Base-by-base conservation (phyloP, 768 basidiomycete species). In the Coprinellus aureogranulatus region DNA sequence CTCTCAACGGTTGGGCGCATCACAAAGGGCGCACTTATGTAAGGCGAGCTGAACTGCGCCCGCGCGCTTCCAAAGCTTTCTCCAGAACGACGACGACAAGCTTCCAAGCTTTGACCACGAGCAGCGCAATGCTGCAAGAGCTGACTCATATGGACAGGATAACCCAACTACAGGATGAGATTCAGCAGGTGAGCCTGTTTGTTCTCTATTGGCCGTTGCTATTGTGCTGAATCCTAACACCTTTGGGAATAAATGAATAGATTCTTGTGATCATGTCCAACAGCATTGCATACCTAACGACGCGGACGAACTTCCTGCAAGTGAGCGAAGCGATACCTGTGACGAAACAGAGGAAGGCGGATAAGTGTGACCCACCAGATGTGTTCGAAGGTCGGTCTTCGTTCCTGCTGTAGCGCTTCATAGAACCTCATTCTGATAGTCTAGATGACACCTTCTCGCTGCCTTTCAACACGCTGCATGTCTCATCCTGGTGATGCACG, bases 131-230 rank as follows among this genome's bases (percentile, higher is more conserved):
- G 90, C 90, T 92, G 82, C 87, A 90, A 81, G 90, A 92, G 84
- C 75, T 92, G 71, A 85, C 90, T 72, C 86, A 91, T 79, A 94
- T 94, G 94, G 93, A 95, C 81, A 88, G 92, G 75, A 90, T 95
- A 71, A 94, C 94, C 10, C 94, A 95, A 71, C 86, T 95, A 54
- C 92, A 94, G 79, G 89, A 96, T 84, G 90, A 90, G 73, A 92
- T 94, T 59, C 93, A 96, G 73, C 86, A 90, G 76, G 91, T 89
- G 54, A 53, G 75, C 61, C 20, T 45, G 28, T 27, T 30, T 20
- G 26, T 40, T 41, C 40, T 50, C 48, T 31, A 46, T 2, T n/a
- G 18, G n/a, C 11, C 22, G 53, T 20, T 30, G 25, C n/a, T 20
- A 12, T 22, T n/a, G 28, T 11, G 16, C 23, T 28, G 6, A 4